Conservation (phyloP, 192 early-diverging fungal species). For the Umbelopsis sp. region DNA sequence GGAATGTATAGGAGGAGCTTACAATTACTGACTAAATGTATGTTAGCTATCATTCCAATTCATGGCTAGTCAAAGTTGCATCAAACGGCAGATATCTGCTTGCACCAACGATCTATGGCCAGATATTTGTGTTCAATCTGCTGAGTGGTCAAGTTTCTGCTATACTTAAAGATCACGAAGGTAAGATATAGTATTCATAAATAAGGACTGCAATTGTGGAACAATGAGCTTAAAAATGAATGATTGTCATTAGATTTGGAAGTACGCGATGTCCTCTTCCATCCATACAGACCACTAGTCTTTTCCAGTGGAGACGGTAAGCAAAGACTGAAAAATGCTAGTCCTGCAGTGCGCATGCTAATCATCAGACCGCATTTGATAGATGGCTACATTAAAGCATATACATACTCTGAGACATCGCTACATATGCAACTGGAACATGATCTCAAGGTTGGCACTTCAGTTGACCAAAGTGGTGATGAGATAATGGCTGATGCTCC, state of each 20-base stretch:
- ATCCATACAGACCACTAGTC: slow-evolving; percentile 75
- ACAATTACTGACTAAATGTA: not conserved
- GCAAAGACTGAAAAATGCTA: not conserved
- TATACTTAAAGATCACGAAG: slow-evolving; percentile 85
- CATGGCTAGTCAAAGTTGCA: slow-evolving; percentile 90
- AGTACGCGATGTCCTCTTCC: slow-evolving; percentile 91
- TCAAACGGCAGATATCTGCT: slow-evolving; percentile 88
- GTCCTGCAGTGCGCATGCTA: too few species aligned
- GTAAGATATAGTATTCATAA: slow-evolving; percentile 22
- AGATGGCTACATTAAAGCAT: slow-evolving; percentile 71
- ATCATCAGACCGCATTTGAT: not conserved
- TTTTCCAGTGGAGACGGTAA: slow-evolving; percentile 88
- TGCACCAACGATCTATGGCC: slow-evolving; percentile 88
- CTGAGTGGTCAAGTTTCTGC: slow-evolving; percentile 74
- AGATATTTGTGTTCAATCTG: slow-evolving; percentile 84
- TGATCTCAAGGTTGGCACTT: slow-evolving; percentile 8
- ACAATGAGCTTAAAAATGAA: too few species aligned
- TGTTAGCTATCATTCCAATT: slow-evolving; percentile 81
- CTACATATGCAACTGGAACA: not conserved
- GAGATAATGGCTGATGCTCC: slow-evolving; percentile 7
- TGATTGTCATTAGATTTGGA: slow-evolving; percentile 63
- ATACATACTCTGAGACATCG: slow-evolving; percentile 42
- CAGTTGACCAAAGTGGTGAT: slow-evolving; percentile 4
- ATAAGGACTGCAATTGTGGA: too few species aligned
- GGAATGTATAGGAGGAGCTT: not conserved